Conservation (phyloP, 768 basidiomycete genomes). For the Kwoniella newhampshirensis region DNA sequence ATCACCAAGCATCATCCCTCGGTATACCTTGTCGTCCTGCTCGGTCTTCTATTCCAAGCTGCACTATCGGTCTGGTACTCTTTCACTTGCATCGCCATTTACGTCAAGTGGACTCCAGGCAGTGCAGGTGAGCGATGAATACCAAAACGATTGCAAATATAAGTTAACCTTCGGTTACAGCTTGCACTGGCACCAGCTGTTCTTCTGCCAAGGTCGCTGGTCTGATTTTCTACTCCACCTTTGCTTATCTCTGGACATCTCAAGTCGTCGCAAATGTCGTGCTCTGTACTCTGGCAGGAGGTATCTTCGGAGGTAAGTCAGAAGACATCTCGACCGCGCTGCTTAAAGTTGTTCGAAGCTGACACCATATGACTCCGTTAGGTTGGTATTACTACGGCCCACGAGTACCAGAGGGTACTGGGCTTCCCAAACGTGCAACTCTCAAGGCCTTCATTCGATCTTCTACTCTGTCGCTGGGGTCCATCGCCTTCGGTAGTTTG, state of each 20-base stretch:
- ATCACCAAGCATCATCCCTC: slow-evolving; percentile 77
- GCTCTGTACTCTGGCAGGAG: slow-evolving; percentile 75
- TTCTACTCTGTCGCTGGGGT: slow-evolving; percentile 75
- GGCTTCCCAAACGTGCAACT: slow-evolving; percentile 68
- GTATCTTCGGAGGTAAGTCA: slow-evolving; percentile 62
- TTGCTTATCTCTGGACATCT: slow-evolving; percentile 83
- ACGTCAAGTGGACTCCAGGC: slow-evolving; percentile 74
- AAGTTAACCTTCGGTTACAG: slow-evolving; percentile 36
- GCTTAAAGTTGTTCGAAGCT: not conserved
- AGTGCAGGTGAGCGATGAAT: slow-evolving; percentile 62
- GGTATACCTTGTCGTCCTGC: slow-evolving; percentile 74
- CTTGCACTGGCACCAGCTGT: slow-evolving; percentile 59
- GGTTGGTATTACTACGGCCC: slow-evolving; percentile 85
- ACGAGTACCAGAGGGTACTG: slow-evolving; percentile 61
- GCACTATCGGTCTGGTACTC: slow-evolving; percentile 75
- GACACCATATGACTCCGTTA: not conserved
- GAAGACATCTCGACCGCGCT: not conserved
- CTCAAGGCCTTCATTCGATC: slow-evolving; percentile 69
- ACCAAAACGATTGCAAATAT: not conserved
- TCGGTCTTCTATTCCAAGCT: slow-evolving; percentile 70
- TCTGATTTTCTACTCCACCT: slow-evolving; percentile 72
- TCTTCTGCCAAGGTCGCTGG: slow-evolving; percentile 75
- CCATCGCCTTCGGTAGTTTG: slow-evolving; percentile 79
- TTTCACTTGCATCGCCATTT: slow-evolving; percentile 72
- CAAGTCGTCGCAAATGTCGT: slow-evolving; percentile 78